phyloP scores from a whole-genome alignment of 306 rosid genomes.

The Hippophae rhamnoides region DNA sequence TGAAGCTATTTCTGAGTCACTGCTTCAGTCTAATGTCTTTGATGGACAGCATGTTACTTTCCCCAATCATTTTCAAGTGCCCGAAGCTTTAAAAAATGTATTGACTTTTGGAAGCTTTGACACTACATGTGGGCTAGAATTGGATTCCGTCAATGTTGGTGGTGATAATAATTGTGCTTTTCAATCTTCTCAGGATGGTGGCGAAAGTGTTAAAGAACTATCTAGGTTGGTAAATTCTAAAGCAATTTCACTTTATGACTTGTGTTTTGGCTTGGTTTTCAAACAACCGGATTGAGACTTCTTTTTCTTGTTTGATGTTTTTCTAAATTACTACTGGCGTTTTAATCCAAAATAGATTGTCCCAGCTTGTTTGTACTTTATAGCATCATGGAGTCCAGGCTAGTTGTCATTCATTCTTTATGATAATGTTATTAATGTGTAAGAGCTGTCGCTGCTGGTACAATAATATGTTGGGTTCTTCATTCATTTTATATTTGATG shows the following conservation, averaged over 20 bases:
- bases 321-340: too few species aligned
- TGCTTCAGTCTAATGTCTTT: conserved; percentile 22
- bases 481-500: conserved; percentile 13
- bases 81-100: conserved; percentile 53
- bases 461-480: background rate
- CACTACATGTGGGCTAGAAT: conserved; percentile 23
- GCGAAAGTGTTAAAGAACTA: conserved; percentile 29
- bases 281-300: background rate
- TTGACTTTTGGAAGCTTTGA: conserved; percentile 80
- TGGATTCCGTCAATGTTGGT: conserved; percentile 22
- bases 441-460: background rate
- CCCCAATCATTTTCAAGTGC: conserved; percentile 72
- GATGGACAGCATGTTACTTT: conserved; percentile 52
- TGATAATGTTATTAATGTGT: too few species aligned
- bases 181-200: conserved; percentile 34
- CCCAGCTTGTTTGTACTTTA: too few species aligned
- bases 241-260: background rate
- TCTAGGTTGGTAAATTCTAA: conserved; percentile 51
- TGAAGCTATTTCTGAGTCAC: conserved; percentile 6
- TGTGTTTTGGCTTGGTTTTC: background rate
- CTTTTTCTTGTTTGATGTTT: background rate
- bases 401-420: too few species aligned
- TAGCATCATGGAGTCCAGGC: too few species aligned
- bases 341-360: too few species aligned
- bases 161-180: conserved; percentile 22